phyloP scores from a whole-genome alignment of 2,329 filamentous ascomycete genomes.

The Chrysoporthe puriensis region DNA sequence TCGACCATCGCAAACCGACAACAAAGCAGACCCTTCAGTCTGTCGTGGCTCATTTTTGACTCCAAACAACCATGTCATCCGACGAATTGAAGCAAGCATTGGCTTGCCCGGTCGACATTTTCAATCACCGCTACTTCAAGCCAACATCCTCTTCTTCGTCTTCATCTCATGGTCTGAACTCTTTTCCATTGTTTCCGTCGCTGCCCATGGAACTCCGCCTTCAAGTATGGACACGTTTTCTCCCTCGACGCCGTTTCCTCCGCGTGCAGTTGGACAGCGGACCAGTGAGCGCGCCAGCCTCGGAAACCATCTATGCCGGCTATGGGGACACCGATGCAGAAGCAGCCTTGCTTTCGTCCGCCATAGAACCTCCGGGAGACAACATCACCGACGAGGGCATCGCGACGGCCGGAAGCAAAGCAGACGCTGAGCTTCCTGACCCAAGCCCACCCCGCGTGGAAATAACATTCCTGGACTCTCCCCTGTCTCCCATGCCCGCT shows the following conservation, averaged over 20 bases:
- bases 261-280: conserved; percentile 15
- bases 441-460: background rate
- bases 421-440: background rate
- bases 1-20: too few species aligned
- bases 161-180: too few species aligned
- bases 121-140: background rate
- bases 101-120: background rate
- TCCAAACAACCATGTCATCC: too few species aligned
- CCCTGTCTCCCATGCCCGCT: background rate
- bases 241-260: conserved; percentile 8
- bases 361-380: background rate
- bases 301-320: background rate
- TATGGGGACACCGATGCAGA: background rate
- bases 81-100: too few species aligned
- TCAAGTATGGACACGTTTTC: conserved; percentile 7
- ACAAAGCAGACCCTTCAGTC: too few species aligned
- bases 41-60: too few species aligned
- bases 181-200: background rate
- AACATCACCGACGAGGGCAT: too few species aligned
- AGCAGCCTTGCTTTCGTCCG: background rate
- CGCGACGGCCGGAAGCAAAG: background rate
- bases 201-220: conserved; percentile 18
- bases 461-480: conserved; percentile 8
- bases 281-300: background rate
- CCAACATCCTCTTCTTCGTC: background rate